Evolutionary conservation across 2,329 filamentous ascomycete species (phyloP).

Genomic region (Claviceps arundinis): DNA sequence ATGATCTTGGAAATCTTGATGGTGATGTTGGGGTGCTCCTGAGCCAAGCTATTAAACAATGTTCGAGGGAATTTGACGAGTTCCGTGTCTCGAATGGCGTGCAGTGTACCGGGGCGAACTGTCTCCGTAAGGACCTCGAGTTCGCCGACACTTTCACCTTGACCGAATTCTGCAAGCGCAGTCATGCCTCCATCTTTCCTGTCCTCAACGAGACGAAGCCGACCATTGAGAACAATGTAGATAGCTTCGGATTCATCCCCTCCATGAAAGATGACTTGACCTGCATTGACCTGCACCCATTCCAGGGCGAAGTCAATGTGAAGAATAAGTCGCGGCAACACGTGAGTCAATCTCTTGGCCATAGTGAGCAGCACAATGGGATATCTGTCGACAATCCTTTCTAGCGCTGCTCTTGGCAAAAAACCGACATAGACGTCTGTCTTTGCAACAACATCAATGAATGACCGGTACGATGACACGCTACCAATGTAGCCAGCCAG

Average conservation of each 20-base stretch:
- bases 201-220: constrained; percentile 73
- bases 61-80: constrained; percentile 92
- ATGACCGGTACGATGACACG: constrained; percentile 87
- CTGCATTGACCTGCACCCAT: constrained; percentile 93
- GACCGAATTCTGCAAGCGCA: constrained; percentile 83
- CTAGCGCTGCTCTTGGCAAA: constrained; percentile 68
- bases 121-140: constrained; percentile 95
- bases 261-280: constrained; percentile 88
- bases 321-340: constrained; percentile 77
- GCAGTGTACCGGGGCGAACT: constrained; percentile 74
- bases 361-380: constrained; percentile 88
- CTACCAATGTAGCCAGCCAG: constrained; percentile 90
- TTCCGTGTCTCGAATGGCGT: constrained; percentile 93
- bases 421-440: constrained; percentile 98
- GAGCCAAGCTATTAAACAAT: constrained; percentile 91
- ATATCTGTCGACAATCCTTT: constrained; percentile 84
- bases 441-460: constrained; percentile 92
- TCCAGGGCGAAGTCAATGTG: constrained; percentile 98
- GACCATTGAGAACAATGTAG: constrained; percentile 92
- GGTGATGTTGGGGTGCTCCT: constrained; percentile 94
- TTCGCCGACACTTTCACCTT: constrained; percentile 95
- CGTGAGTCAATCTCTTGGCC: constrained; percentile 83
- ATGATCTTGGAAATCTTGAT: constrained; percentile 99
- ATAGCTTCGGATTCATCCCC: constrained; percentile 95
- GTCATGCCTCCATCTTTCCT: constrained; percentile 68